Percentiles rank a stretch among this genome's conserved stretches.
Evolutionary conservation across 2,329 filamentous ascomycete genomes (phyloP).

Genomic region (Botrytis deweyae): DNA sequence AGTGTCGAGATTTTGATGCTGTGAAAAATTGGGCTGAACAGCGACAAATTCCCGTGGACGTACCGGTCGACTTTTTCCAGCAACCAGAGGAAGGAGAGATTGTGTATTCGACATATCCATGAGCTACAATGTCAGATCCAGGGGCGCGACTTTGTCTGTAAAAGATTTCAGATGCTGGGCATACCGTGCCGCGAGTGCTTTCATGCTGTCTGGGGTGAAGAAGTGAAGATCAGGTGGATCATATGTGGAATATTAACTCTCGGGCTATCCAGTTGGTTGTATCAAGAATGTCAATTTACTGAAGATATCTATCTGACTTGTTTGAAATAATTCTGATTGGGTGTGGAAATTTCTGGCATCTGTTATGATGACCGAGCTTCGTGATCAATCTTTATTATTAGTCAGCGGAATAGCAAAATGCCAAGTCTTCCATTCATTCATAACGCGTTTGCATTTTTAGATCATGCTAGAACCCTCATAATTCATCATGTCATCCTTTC

Average conservation of each 20-base stretch:
- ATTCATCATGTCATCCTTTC: background rate
- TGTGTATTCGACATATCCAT: constrained; percentile 22
- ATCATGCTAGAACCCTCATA: background rate
- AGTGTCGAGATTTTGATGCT: constrained; percentile 52
- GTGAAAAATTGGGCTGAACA: constrained; percentile 50
- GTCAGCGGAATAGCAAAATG: background rate
- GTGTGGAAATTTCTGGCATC: background rate
- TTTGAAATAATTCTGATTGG: background rate
- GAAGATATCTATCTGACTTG: background rate
- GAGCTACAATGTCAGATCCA: background rate
- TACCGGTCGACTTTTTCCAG: constrained; percentile 34
- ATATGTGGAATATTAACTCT: background rate
- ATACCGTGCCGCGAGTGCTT: background rate
- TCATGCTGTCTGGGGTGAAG: background rate
- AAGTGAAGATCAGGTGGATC: background rate
- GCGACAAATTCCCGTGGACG: constrained; percentile 43
- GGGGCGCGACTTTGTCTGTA: background rate
- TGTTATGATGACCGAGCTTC: too few relatives aligned
- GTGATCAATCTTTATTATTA: background rate
- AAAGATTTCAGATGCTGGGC: background rate
- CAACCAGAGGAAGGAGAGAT: constrained; percentile 28
- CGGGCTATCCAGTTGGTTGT: background rate
- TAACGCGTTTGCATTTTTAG: background rate
- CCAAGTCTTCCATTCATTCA: background rate
- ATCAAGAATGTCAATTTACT: background rate